A percentile compares a stretch with the other conserved stretches of the same genome.
phyloP scores from a whole-genome alignment of 2,329 filamentous ascomycete species.

The Curvularia eragrostidis region DNA sequence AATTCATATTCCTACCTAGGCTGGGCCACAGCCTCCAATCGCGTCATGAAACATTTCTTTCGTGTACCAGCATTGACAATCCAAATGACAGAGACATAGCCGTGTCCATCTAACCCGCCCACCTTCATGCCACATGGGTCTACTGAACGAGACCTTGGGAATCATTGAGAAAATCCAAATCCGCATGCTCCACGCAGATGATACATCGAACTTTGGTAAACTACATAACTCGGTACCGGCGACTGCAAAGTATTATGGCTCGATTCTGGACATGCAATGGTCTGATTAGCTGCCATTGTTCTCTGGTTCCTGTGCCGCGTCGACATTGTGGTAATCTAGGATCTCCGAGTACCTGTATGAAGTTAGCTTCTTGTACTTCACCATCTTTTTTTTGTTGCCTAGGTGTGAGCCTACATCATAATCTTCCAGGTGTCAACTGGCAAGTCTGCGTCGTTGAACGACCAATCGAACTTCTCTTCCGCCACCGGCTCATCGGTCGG shows the following conservation, averaged over 20 bases:
- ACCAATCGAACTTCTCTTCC: conserved; percentile 99
- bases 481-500: conserved; percentile 94
- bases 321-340: conserved; percentile 96
- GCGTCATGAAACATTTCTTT: conserved; percentile 13
- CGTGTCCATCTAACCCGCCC: conserved; percentile 26
- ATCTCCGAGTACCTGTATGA: conserved; percentile 90
- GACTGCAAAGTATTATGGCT: conserved; percentile 23
- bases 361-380: conserved; percentile 23
- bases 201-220: conserved; percentile 21
- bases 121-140: conserved; percentile 19
- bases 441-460: conserved; percentile 96
- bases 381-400: no score
- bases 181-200: conserved; percentile 25
- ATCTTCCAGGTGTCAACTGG: conserved; percentile 99
- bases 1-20: conserved; percentile 25
- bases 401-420: conserved; percentile 77
- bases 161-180: conserved; percentile 22
- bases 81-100: conserved; percentile 20
- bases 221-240: conserved; percentile 15
- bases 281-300: conserved; percentile 44
- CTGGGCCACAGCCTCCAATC: conserved; percentile 12
- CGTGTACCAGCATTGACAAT: conserved; percentile 22
- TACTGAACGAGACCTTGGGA: conserved; percentile 27
- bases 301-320: conserved; percentile 61
- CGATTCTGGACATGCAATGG: conserved; percentile 6